Base-by-base conservation (phyloP, 139 green algal species). In the Asterochloris erici region DNA sequence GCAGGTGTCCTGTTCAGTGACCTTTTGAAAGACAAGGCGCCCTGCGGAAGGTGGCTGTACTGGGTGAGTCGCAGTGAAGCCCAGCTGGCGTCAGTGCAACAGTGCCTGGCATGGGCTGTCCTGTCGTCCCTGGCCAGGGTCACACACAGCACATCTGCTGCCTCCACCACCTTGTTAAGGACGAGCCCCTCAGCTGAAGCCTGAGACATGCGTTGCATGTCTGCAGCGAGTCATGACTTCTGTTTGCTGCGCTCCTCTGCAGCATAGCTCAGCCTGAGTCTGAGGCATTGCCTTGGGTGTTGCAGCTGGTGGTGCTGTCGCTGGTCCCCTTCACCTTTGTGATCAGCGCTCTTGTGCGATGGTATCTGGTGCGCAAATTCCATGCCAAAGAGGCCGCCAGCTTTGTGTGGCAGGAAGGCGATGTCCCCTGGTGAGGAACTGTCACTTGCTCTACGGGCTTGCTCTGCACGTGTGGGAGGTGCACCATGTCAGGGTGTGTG, bases 301-400 rank as follows among this genome's bases (percentile, higher is more conserved):
- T 91, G 79, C 91, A 87, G 90, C 28, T 82, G 17, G 73, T 87
- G 0, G 88, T 86, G 74, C 75, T 87, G 14, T 86, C 88, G 9
- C 64, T 92, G n/a, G 68, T 90, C 14, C 91, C 89, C 0, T 54
- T 88, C 38, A 84, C 82, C 10, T 63, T 83, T 11, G 26, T 83
- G 1, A 64, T 89, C 9, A 79, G 79, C 24, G 17, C 69, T 17
- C 28, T 21, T 9, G 81, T 85, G 28, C 60, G 81, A 73, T 23
- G 21, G 0, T 73, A 85, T 28, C 66, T 85, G 21, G 38, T 85
- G 38, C 38, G 79, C 29, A 84, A 77, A n/a, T 79, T 74, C 60
- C 63, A 82, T 60, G 47, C 12, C 10, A 77, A 74, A 60, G 24
- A 14, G 29, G 68, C 2, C 13, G 68, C 54, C 4, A 78, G 73